Base-by-base conservation (phyloP, 768 basidiomycete species). In the Boletus pseudopeckii region DNA sequence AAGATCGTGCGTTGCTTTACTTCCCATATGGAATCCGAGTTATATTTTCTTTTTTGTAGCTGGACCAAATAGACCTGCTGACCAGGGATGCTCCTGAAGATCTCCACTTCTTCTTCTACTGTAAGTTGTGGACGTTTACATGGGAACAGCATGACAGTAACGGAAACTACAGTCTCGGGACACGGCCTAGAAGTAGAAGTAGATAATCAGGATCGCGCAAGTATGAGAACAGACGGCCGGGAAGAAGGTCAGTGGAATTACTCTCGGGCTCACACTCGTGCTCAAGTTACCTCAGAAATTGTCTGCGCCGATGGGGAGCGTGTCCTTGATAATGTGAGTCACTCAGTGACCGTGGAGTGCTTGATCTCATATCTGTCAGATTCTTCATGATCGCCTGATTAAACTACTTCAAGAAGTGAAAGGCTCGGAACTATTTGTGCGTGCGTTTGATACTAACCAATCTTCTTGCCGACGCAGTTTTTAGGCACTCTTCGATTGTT, bases 21-120 rank as follows among this genome's bases (percentile, higher is more conserved):
- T 5, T 42, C n/a, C 22, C 24, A 1, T 8, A 9, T 7, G 1
- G 1, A 26, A 4, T 20, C 17, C 41, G 1, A 30, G 6, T 2
- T 26, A 34, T 51, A 15, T 43, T 14, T 1, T 26, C 24, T 13
- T 41, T 30, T 9, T 43, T n/a, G 11, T 36, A 63, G 80, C 47
- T 80, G 13, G 60, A 54, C 4, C 73, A 76, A 37, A 79, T 83
- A 28, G 57, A 70, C 6, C 66, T 66, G 5, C 64, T 85, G 7
- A 77, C 79, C 0, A 55, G 63, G 4, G 75, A 72, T 32, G 75
- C 77, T 4, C 59, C 68, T 14, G 66, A 75, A 1, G 75, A 76
- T 1, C 80, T 80, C 49, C 74, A 67, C 3, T 78, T 80, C 56
- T 75, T 81, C 48, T 81, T 85, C 58, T 81, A 82, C 39, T 85